Base-by-base conservation (phyloP, 345 rosid genomes). In the Orychophragmus violaceus region DNA sequence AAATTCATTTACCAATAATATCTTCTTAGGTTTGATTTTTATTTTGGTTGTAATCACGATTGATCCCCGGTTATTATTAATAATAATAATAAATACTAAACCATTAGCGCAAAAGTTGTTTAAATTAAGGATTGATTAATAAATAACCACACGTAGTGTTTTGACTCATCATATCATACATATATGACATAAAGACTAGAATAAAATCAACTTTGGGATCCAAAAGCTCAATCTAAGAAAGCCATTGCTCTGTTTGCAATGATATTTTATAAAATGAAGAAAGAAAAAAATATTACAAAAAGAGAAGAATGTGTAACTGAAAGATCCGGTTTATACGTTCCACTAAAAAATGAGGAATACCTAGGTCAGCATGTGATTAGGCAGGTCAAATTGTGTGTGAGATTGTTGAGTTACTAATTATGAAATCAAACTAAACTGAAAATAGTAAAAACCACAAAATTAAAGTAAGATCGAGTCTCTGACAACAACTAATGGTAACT, bases 301-400 rank as follows among this genome's bases (percentile, higher is more conserved):
- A 14, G 32, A 24, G 32, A 24, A 48, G 46, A 67, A 56, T 46
- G 28, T 35, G 30, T 37, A 14, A 23, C n/a, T 33, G 60, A 18
- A 36, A 48, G 22, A 58, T 68, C 22, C 5, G 4, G 49, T 46
- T 57, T 46, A 46, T 57, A 46, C 51, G 51, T 35, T 13, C 50
- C 18, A 48, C 29, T 45, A 25, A 1, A 17, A n/a, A 45, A 13
- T 2, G 13, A 44, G 35, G 32, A 44, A 29, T 12, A 66, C 3
- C 32, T 11, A 30, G 33, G 63, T 30, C 39, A 68, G 29, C 28
- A 68, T 57, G 57, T 58, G 72, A 68, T 11, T 23, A 57, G 28
- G 14, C 49, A 68, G 4, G 8, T 55, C 23, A 44, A 42, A 6
- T 23, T 41, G 27, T 66, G 22, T 8, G 5, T 28, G 17, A 50